Conservation (phyloP, 164 flowering plant species). For the Vitis amurensis region DNA sequence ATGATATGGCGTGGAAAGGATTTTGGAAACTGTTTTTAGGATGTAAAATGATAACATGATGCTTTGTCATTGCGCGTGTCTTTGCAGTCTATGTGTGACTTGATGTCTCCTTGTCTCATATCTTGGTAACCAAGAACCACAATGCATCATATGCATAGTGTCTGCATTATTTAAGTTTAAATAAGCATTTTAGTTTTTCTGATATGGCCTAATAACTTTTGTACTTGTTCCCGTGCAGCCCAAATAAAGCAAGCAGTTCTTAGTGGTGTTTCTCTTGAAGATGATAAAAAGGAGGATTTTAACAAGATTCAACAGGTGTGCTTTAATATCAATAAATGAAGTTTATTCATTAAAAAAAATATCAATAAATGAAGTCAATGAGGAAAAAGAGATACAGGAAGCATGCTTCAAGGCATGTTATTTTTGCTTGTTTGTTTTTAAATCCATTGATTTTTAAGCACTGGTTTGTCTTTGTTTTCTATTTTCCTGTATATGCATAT, state of each 20-base stretch:
- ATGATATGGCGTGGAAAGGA: too few species aligned
- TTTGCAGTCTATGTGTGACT: neutral
- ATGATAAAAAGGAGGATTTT: slow-evolving; percentile 73
- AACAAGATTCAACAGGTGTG: slow-evolving; percentile 91
- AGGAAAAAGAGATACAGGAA: neutral
- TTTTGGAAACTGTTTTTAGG: too few species aligned
- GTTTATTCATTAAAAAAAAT: neutral
- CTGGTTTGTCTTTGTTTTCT: neutral
- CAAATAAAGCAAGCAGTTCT: slow-evolving; percentile 92
- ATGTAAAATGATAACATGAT: too few species aligned
- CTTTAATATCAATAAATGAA: neutral
- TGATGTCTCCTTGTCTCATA: neutral
- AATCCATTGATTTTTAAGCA: neutral
- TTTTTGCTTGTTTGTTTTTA: slow-evolving; percentile 1
- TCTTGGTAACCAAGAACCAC: neutral
- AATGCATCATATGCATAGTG: neutral
- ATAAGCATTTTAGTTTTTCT: neutral
- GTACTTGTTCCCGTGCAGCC: slow-evolving; percentile 46
- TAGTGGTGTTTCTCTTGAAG: slow-evolving; percentile 88
- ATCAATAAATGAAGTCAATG: neutral
- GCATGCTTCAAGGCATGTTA: neutral
- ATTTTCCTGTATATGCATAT: neutral
- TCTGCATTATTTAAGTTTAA: neutral
- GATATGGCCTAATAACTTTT: neutral
- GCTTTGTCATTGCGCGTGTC: neutral